These are phyloP conservation scores for Salix arbutifolia DNA, from an alignment of 345 rosid species.

Conservation along the genomic window DNA sequence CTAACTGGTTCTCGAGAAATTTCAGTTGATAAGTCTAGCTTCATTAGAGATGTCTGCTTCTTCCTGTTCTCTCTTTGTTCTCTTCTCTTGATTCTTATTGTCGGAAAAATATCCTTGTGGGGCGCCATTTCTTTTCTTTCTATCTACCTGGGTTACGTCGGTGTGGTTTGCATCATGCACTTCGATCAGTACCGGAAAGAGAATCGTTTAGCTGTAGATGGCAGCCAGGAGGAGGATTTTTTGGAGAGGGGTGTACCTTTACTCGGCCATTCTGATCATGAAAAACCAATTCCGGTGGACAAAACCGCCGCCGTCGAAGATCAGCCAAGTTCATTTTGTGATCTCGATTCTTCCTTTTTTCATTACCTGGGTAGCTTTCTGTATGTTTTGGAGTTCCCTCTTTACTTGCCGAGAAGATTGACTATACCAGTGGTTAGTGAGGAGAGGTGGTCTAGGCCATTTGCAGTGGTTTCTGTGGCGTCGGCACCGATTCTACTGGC, in stretches of 20 bases:
- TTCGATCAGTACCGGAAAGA: constrained; percentile 13
- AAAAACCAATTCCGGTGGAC: constrained; percentile 20
- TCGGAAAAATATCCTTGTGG: constrained; percentile 55
- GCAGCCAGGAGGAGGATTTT: constrained; percentile 17
- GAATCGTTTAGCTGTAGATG: neutral
- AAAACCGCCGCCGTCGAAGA: constrained; percentile 15
- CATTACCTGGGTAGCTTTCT: constrained; percentile 27
- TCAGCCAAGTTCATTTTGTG: constrained; percentile 10
- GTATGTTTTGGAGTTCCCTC: constrained; percentile 57
- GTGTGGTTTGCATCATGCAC: constrained; percentile 51
- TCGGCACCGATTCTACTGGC: constrained; percentile 71
- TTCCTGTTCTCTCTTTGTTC: constrained; percentile 57
- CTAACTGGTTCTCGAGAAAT: constrained; percentile 34
- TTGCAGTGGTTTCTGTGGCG: constrained; percentile 57
- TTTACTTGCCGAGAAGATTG: constrained; percentile 71
- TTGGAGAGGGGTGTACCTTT: constrained; percentile 43
- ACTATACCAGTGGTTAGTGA: constrained; percentile 74
- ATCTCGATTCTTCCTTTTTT: constrained; percentile 25
- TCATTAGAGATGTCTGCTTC: constrained; percentile 70
- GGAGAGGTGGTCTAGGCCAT: constrained; percentile 73
- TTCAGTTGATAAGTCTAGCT: constrained; percentile 54
- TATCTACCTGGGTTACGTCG: constrained; percentile 57
- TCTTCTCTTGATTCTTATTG: constrained; percentile 49
- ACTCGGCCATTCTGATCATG: constrained; percentile 48
- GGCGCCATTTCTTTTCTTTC: constrained; percentile 60